Conservation (phyloP, 768 basidiomycete genomes). For the Suillus weaverae region DNA sequence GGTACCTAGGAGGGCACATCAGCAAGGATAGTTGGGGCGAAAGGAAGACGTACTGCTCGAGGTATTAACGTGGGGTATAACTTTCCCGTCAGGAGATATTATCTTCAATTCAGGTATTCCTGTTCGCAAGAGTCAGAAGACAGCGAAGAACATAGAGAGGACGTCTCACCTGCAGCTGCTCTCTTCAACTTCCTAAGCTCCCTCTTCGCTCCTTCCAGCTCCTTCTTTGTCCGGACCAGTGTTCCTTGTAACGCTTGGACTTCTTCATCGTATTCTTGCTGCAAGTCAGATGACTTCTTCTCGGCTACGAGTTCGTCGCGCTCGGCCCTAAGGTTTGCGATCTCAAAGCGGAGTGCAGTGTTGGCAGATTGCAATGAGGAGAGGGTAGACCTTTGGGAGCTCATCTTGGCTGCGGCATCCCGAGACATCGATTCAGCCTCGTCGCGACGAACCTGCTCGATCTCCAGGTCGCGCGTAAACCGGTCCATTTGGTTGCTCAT, state of each 20-base stretch:
- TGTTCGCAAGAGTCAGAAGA: not conserved
- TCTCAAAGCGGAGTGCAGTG: not conserved
- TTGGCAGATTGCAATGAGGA: not conserved
- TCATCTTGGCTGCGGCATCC: not conserved
- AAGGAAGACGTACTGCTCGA: not conserved
- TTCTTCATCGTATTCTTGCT: not conserved
- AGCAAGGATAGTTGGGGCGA: not conserved
- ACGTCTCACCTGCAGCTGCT: not conserved
- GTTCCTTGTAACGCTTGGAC: not conserved
- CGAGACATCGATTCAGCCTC: not conserved
- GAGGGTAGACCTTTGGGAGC: not conserved
- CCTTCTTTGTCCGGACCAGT: not conserved
- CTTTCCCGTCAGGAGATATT: not conserved
- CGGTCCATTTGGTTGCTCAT: not conserved
- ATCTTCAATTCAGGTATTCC: not conserved
- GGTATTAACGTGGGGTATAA: not conserved
- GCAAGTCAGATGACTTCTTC: not conserved
- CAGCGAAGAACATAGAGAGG: not conserved
- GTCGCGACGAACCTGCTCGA: not conserved
- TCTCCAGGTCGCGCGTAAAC: not conserved
- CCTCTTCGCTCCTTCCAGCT: not conserved
- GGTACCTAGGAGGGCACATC: not conserved
- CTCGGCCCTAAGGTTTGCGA: not conserved
- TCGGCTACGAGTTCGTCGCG: not conserved
- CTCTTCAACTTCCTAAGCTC: not conserved